phyloP scores from a whole-genome alignment of 441 rosid species.

The Kokia cookei region DNA sequence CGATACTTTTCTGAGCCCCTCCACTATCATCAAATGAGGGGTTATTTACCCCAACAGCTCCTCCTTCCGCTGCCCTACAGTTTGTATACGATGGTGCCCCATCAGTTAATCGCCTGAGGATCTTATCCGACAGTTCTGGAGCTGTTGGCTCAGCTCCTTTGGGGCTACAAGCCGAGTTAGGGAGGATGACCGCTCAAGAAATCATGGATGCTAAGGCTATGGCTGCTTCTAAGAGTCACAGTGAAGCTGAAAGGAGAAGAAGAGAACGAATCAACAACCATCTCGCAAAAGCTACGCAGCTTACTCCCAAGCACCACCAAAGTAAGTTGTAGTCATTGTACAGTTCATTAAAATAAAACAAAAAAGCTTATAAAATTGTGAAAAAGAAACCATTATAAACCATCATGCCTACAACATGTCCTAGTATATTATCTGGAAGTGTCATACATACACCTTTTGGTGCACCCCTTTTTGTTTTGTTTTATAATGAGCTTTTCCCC shows the following conservation, averaged over 20 bases:
- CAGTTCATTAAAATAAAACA: background rate
- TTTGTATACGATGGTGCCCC: constrained; percentile 69
- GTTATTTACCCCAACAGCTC: constrained; percentile 54
- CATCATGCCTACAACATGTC: constrained; percentile 18
- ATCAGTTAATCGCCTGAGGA: constrained; percentile 57
- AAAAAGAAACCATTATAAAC: constrained; percentile 8
- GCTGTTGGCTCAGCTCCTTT: constrained; percentile 65
- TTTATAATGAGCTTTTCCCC: background rate
- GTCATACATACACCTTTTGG: constrained; percentile 4
- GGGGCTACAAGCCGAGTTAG: constrained; percentile 72
- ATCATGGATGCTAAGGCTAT: constrained; percentile 97
- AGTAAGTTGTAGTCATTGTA: constrained; percentile 41
- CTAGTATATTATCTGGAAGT: constrained; percentile 8
- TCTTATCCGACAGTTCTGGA: constrained; percentile 80
- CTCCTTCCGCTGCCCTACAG: constrained; percentile 27
- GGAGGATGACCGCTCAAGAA: constrained; percentile 90
- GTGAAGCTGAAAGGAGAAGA: constrained; percentile 94
- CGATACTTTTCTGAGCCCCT: constrained; percentile 56
- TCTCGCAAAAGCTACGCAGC: constrained; percentile 87
- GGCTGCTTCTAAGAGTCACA: constrained; percentile 95
- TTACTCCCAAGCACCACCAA: constrained; percentile 91
- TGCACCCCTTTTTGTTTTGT: constrained; percentile 8
- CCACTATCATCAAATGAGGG: constrained; percentile 54
- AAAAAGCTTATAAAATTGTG: background rate
- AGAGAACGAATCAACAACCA: constrained; percentile 95